Conservation (phyloP, 257 asterid species). For the Scutellaria barbata region DNA sequence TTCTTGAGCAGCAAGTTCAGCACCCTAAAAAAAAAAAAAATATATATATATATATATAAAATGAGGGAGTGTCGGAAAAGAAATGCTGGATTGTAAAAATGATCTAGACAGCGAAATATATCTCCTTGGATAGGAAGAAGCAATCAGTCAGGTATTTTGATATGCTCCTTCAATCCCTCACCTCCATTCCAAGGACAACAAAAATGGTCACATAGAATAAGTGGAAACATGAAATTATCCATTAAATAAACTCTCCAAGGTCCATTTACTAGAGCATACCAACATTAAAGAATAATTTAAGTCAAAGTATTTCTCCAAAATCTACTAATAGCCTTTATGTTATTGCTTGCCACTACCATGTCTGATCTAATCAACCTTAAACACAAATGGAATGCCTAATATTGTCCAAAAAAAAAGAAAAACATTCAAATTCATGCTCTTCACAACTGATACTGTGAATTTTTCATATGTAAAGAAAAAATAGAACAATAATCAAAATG, state of each 20-base stretch:
- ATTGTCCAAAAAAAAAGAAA: neutral
- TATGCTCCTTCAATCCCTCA: slow-evolving; percentile 3
- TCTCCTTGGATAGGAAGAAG: slow-evolving; percentile 8
- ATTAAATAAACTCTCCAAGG: slow-evolving; percentile 1
- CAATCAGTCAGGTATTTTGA: neutral
- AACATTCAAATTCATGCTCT: neutral
- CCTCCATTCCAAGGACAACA: slow-evolving; percentile 12
- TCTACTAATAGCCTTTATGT: neutral
- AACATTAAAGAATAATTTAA: neutral
- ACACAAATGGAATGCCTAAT: neutral
- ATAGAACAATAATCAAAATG: slow-evolving; percentile 1
- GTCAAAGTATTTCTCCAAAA: slow-evolving; percentile 12
- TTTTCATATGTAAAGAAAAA: slow-evolving; percentile 5
- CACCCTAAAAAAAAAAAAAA: slow-evolving; percentile 62
- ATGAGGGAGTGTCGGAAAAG: slow-evolving; percentile 5
- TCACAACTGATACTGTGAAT: neutral
- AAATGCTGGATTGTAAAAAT: neutral
- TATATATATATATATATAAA: too few relatives aligned
- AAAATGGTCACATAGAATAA: neutral
- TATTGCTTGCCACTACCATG: neutral
- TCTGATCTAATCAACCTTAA: slow-evolving; percentile 1
- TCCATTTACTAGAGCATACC: neutral
- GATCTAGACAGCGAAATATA: slow-evolving; percentile 21
- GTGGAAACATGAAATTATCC: neutral
- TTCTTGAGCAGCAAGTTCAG: slow-evolving; percentile 88